These are phyloP conservation scores for Fraxinus ornus DNA, from an alignment of 305 asterid species.

Conservation along the genomic window DNA sequence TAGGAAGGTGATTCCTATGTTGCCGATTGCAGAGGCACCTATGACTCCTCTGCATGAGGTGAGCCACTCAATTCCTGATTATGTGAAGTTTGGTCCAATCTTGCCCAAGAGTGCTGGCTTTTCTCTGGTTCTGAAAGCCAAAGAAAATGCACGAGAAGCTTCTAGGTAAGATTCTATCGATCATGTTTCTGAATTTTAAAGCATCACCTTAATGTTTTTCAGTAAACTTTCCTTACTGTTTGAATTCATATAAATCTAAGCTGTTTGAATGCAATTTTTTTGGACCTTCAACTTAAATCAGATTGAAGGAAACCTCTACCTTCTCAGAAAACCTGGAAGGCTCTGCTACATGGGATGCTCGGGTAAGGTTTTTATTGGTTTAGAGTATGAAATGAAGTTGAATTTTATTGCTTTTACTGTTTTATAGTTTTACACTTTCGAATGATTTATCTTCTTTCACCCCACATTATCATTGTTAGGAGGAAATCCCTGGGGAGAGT, in stretches of 20 bases:
- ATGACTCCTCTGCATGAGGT: conserved; percentile 73
- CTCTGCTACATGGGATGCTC: conserved; percentile 47
- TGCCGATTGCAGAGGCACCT: conserved; percentile 85
- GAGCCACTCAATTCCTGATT: conserved; percentile 64
- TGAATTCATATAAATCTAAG: background rate
- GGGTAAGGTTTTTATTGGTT: conserved; percentile 33
- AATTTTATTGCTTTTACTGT: background rate
- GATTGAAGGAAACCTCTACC: conserved; percentile 35
- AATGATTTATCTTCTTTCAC: background rate
- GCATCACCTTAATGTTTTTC: background rate
- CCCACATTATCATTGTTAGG: conserved; percentile 37
- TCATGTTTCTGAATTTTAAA: background rate
- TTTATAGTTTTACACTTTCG: background rate
- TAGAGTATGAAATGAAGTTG: background rate
- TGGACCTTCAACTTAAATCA: conserved; percentile 28
- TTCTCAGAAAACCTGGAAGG: conserved; percentile 40
- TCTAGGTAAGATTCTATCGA: conserved; percentile 37
- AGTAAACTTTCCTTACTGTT: background rate
- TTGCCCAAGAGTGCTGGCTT: conserved; percentile 81
- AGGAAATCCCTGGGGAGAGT: conserved; percentile 45
- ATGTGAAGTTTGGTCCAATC: conserved; percentile 79
- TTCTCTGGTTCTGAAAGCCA: conserved; percentile 43
- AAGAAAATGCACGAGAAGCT: conserved; percentile 31
- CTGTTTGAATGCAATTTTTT: background rate
- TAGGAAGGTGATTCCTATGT: conserved; percentile 63